These are phyloP conservation scores for Casuarina glauca DNA, from an alignment of 306 rosid genomes.

Conservation along the genomic window DNA sequence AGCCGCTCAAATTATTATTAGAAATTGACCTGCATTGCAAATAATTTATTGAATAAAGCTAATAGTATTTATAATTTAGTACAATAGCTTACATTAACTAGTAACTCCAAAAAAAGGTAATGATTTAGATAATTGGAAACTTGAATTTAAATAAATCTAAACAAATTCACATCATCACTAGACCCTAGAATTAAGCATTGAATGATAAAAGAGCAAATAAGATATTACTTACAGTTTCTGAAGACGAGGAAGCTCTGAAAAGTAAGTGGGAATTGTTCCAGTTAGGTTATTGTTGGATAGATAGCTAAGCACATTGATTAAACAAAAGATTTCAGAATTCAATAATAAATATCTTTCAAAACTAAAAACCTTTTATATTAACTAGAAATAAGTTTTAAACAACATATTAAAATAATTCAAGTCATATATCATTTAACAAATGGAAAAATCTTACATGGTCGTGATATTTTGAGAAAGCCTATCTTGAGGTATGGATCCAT, in stretches of 20 bases:
- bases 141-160: neutral
- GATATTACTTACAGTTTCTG: constrained; percentile 67
- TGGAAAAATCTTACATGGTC: constrained; percentile 60
- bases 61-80: too few relatives aligned
- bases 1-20: constrained; percentile 66
- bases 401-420: too few relatives aligned
- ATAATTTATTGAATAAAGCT: too few relatives aligned
- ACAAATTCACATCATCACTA: neutral
- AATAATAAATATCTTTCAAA: neutral
- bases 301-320: constrained; percentile 44
- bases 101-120: too few relatives aligned
- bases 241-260: constrained; percentile 59
- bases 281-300: constrained; percentile 73
- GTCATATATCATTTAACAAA: too few relatives aligned
- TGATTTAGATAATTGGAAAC: constrained; percentile 9
- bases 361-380: neutral
- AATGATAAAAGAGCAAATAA: constrained; percentile 9
- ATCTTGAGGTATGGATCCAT: constrained; percentile 57
- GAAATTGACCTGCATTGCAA: constrained; percentile 75
- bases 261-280: constrained; percentile 65
- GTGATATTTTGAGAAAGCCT: constrained; percentile 66
- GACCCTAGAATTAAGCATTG: constrained; percentile 8
- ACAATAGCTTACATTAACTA: neutral
- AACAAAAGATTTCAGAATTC: constrained; percentile 9
- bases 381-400: too few relatives aligned